Conservation (phyloP, 768 basidiomycete species). For the Tulasnella sp. region DNA sequence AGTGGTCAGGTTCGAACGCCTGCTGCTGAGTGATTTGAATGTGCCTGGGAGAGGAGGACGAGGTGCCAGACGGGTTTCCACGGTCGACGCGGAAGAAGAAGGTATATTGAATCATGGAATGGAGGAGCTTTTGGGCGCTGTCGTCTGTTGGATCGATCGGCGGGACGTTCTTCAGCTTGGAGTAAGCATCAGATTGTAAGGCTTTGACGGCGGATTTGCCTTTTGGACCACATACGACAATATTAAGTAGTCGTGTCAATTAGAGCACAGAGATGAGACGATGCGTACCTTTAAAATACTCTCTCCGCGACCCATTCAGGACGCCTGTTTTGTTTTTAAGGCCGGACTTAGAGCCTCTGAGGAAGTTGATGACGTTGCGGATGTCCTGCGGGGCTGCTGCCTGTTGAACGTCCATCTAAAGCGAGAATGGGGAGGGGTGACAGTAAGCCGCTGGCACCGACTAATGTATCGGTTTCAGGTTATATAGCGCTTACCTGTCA, state of each 20-base stretch:
- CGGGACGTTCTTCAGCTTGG: constrained; percentile 68
- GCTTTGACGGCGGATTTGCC: constrained; percentile 92
- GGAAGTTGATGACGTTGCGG: constrained; percentile 73
- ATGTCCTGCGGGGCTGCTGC: constrained; percentile 68
- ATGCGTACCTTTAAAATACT: constrained; percentile 89
- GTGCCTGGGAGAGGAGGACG: constrained; percentile 65
- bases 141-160: constrained; percentile 59
- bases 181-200: constrained; percentile 83
- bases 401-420: constrained; percentile 50
- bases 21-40: constrained; percentile 68
- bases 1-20: constrained; percentile 62
- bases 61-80: constrained; percentile 50
- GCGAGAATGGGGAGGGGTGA: neutral
- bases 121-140: constrained; percentile 60
- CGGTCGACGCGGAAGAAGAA: constrained; percentile 92
- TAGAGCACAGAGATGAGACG: neutral
- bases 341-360: constrained; percentile 75
- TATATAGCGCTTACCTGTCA: neutral
- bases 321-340: constrained; percentile 86
- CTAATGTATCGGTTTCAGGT: neutral
- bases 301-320: constrained; percentile 85
- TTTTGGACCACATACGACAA: constrained; percentile 30
- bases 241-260: neutral
- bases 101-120: constrained; percentile 63
- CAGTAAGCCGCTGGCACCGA: no score